phyloP scores from a whole-genome alignment of 2,329 filamentous ascomycete species.

The Dothiorella sarmentorum region DNA sequence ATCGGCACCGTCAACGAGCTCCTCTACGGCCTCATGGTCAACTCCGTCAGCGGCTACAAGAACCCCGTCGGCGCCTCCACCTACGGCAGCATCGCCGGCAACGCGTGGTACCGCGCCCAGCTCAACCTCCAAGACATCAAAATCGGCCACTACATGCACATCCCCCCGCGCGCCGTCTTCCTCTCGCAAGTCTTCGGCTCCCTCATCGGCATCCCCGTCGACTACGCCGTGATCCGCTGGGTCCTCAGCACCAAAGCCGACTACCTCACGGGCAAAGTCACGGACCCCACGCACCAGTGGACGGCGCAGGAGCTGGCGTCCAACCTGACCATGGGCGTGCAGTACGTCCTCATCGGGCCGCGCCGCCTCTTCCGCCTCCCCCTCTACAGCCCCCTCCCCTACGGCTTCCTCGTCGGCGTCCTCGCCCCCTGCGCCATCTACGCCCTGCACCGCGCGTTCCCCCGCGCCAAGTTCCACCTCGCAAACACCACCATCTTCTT shows the following conservation, averaged over 20 bases:
- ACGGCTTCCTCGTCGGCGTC: constrained; percentile 53
- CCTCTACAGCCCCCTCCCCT: constrained; percentile 50
- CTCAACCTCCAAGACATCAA: constrained; percentile 57
- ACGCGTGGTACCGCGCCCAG: constrained; percentile 59
- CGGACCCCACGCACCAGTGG: constrained; percentile 59
- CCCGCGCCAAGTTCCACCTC: constrained; percentile 53
- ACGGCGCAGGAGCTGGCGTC: constrained; percentile 54
- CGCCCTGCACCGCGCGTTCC: constrained; percentile 52
- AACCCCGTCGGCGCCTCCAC: constrained; percentile 58
- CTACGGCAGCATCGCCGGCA: constrained; percentile 58
- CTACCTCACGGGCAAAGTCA: constrained; percentile 50
- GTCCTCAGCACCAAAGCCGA: constrained; percentile 56
- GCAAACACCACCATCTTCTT: constrained; percentile 64
- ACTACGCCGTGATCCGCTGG: constrained; percentile 61
- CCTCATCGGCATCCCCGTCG: constrained; percentile 57
- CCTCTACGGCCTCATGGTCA: constrained; percentile 58
- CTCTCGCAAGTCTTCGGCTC: constrained; percentile 60
- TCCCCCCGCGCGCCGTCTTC: constrained; percentile 58
- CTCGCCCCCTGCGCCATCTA: constrained; percentile 48
- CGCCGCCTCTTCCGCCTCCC: constrained; percentile 48
- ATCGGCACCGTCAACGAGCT: constrained; percentile 61
- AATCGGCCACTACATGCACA: constrained; percentile 63
- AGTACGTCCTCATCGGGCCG: constrained; percentile 58
- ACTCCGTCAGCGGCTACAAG: constrained; percentile 48
- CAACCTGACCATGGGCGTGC: constrained; percentile 54